Evolutionary conservation across 2,329 filamentous ascomycete species (phyloP).

Genomic region (Cordyceps tenuipes): DNA sequence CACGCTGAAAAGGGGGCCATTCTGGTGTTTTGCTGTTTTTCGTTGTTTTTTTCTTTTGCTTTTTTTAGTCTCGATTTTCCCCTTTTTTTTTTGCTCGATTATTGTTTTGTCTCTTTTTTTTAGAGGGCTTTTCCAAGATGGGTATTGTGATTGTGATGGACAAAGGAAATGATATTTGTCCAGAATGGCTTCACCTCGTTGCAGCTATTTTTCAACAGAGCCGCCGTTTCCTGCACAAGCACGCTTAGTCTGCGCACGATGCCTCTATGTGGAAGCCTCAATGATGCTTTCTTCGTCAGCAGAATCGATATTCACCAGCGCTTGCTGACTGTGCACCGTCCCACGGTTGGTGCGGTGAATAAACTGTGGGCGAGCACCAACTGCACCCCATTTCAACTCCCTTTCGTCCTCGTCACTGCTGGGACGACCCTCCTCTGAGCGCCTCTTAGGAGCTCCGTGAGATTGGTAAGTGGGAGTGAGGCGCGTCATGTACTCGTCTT

Average conservation of each 20-base stretch:
- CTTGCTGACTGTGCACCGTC: slow-evolving; percentile 45
- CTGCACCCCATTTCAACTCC: slow-evolving; percentile 44
- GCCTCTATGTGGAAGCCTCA: neutral
- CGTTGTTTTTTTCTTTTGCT: neutral
- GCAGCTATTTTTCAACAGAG: neutral
- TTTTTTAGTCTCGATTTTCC: neutral
- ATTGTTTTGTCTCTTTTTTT: neutral
- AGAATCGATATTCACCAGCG: slow-evolving; percentile 36
- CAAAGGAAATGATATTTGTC: neutral
- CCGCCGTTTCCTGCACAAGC: neutral
- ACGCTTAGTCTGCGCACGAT: neutral
- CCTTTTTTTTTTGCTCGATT: neutral
- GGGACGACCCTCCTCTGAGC: slow-evolving; percentile 42
- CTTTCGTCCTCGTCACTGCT: slow-evolving; percentile 53
- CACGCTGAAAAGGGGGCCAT: neutral
- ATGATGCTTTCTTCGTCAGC: slow-evolving; percentile 22
- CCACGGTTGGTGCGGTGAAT: slow-evolving; percentile 43
- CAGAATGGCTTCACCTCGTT: neutral
- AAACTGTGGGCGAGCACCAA: slow-evolving; percentile 42
- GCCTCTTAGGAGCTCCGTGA: slow-evolving; percentile 27
- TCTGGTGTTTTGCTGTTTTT: neutral
- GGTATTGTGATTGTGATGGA: neutral
- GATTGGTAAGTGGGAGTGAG: slow-evolving; percentile 22
- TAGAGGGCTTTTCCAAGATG: neutral
- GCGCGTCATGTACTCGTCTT: slow-evolving; percentile 67